Evolutionary conservation across 164 flowering plant genomes (phyloP).

Genomic region (Akebia trifoliata): DNA sequence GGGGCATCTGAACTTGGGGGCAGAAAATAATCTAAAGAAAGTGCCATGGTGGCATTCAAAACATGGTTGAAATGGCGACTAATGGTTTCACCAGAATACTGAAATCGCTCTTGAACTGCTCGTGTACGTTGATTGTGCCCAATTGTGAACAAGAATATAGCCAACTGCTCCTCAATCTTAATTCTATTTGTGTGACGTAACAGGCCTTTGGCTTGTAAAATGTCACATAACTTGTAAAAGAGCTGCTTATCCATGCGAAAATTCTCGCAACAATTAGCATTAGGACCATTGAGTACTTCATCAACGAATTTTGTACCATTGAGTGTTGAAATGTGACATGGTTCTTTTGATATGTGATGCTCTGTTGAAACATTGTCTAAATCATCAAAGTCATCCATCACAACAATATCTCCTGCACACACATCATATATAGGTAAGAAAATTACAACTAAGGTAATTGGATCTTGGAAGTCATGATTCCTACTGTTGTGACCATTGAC

Average conservation of each 20-base stretch:
- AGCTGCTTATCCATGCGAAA: slow-evolving; percentile 61
- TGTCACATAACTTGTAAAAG: slow-evolving; percentile 45
- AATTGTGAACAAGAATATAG: slow-evolving; percentile 50
- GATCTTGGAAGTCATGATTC: no score
- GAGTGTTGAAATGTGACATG: slow-evolving; percentile 14
- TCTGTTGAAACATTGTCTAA: slow-evolving; percentile 33
- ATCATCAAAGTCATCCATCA: slow-evolving; percentile 52
- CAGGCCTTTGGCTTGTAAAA: slow-evolving; percentile 43
- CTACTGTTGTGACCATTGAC: no score
- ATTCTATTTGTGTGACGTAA: slow-evolving; percentile 49
- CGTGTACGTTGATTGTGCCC: slow-evolving; percentile 57
- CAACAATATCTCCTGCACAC: slow-evolving; percentile 10
- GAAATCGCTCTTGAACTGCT: slow-evolving; percentile 51
- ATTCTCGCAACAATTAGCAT: slow-evolving; percentile 39
- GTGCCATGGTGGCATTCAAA: slow-evolving; percentile 46
- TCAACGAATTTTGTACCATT: slow-evolving; percentile 42
- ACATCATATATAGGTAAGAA: no score
- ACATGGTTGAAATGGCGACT: slow-evolving; percentile 70
- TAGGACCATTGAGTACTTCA: slow-evolving; percentile 45
- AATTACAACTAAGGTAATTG: not conserved
- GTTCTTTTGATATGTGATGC: slow-evolving; percentile 24
- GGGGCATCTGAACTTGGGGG: slow-evolving; percentile 37
- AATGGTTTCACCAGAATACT: slow-evolving; percentile 58
- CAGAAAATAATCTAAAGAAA: slow-evolving; percentile 46
- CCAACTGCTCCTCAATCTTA: slow-evolving; percentile 60